Evolutionary conservation across 345 rosid genomes (phyloP), one percentile per base, ranked within the genome.

Genomic region (Luvunga scandens): DNA sequence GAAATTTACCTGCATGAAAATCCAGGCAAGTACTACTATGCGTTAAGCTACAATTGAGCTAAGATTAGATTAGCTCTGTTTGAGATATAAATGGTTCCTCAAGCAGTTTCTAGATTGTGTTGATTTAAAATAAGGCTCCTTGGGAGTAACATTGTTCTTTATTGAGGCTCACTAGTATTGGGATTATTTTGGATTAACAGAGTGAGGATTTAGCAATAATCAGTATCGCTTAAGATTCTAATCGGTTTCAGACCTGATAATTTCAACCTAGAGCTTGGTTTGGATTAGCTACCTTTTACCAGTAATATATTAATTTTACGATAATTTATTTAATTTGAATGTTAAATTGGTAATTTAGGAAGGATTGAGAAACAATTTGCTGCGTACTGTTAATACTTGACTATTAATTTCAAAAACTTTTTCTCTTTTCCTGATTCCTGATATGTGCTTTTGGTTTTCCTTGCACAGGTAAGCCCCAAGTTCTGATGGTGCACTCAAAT

Each of bases 1-100:
- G 98, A 96, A 86, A 93, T 94, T 75, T 94, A 91, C 87, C 88
- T 94, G 73, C 94, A 94, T 76, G 98, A 91, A 87, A 92, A 91
- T 88, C 89, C 98, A 87, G 95, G 99, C 82, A 81, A 85, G 90
- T 78, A 22, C 24, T 33, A 50, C 8, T 28, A 9, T 71, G 24
- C 36, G 34, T 60, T 62, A 0, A 45, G 9, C 71, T 71, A 12
- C 77, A 48, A 7, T 77, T 25, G 28, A 45, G 9, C 71, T 71
- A 16, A 79, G 57, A 7, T 77, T 25, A 36, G 19, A 69, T 78
- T 61, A 53, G 24, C 77, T 2, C 12, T 36, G 18, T 28, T 62
- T 19, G 12, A 7, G 25, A 24, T 28, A 78, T 36, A 27, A 38
- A 24, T 56, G 36, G 31, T 28, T 72, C n/a, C 55, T 22, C 63